Percentiles rank a stretch among this genome's conserved stretches.
These are phyloP conservation scores for Penicillium robsamsonii DNA, from an alignment of 495 filamentous ascomycete genomes.

Conservation along the genomic window DNA sequence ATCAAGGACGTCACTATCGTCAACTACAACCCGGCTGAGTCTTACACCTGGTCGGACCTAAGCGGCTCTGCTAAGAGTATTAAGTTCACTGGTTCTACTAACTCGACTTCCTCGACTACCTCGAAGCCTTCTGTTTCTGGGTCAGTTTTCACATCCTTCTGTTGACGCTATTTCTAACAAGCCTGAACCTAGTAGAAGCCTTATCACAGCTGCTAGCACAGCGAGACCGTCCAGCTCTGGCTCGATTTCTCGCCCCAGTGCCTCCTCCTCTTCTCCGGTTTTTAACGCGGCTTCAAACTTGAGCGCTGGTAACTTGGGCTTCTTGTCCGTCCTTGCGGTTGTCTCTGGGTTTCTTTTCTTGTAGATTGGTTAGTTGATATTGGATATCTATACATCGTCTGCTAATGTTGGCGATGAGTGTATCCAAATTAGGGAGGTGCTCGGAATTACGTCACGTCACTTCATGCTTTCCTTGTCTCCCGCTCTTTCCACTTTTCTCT, in stretches of 20 bases:
- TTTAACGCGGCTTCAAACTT: background rate
- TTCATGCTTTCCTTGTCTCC: no score
- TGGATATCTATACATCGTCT: no score
- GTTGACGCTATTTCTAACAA: background rate
- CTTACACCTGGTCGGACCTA: background rate
- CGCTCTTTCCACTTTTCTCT: no score
- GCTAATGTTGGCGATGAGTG: no score
- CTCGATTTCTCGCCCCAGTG: background rate
- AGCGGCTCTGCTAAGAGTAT: background rate
- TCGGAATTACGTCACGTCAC: no score
- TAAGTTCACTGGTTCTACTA: background rate
- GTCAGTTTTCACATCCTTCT: background rate
- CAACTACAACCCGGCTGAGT: background rate
- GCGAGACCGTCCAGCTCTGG: background rate
- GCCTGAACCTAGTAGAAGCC: background rate
- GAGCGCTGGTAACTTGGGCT: background rate
- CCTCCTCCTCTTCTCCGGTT: background rate
- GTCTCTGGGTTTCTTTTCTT: background rate
- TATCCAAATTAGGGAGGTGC: no score
- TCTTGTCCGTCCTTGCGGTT: background rate
- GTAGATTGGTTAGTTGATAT: background rate
- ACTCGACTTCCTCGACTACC: background rate
- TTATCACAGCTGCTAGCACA: background rate
- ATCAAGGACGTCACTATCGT: background rate
- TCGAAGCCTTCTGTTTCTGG: background rate